Evolutionary conservation across 768 basidiomycete species (phyloP).

Genomic region (Suillus paluster): DNA sequence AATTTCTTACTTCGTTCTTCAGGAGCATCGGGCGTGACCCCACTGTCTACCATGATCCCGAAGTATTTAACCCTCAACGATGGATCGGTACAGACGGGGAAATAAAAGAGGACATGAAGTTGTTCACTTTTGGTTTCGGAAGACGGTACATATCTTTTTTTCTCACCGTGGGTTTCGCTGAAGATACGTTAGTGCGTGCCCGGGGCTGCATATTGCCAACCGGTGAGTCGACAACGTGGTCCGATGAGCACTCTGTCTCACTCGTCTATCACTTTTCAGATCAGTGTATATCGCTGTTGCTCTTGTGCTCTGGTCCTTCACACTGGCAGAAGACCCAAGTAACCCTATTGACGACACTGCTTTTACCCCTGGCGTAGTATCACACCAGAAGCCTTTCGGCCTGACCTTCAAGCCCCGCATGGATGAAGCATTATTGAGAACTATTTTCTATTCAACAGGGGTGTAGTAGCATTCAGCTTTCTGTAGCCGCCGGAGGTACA

Average conservation of each 20-base stretch:
- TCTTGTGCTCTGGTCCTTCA: conserved; percentile 67
- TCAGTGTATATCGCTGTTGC: conserved; percentile 69
- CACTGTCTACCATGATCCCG: conserved; percentile 52
- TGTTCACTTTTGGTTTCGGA: conserved; percentile 56
- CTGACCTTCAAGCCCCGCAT: conserved; percentile 56
- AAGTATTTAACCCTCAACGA: conserved; percentile 55
- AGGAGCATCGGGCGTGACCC: conserved; percentile 57
- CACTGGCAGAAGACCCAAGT: conserved; percentile 48
- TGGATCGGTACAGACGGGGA: conserved; percentile 52
- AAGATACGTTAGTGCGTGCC: conserved; percentile 48
- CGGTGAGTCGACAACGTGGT: conserved; percentile 14
- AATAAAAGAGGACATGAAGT: conserved; percentile 48
- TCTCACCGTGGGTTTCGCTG: background rate
- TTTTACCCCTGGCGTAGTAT: conserved; percentile 66
- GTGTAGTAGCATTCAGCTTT: background rate
- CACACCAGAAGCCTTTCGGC: conserved; percentile 64
- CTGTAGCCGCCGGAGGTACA: background rate
- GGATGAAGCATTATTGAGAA: conserved; percentile 14
- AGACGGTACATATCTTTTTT: conserved; percentile 37
- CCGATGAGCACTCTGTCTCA: background rate
- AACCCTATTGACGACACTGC: conserved; percentile 63
- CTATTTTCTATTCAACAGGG: background rate
- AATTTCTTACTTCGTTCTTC: background rate
- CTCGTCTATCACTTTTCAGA: conserved; percentile 30
- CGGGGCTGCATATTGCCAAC: conserved; percentile 53